Conservation (phyloP, 1,284 basidiomycete genomes). For the Meira miltonrushii region DNA sequence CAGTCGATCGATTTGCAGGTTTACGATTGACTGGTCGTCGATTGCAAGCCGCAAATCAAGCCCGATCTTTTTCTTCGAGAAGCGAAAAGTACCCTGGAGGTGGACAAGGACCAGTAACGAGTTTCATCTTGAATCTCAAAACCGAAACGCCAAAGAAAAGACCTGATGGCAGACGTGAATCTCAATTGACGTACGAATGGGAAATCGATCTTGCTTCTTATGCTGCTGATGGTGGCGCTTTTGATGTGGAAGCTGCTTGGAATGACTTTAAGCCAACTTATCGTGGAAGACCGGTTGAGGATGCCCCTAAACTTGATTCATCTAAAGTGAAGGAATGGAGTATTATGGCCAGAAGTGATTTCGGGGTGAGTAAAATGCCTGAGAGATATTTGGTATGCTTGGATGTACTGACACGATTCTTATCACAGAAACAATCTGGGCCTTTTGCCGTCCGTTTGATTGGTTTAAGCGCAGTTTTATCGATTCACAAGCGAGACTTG, state of each 20-base stretch:
- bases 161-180: slow-evolving; percentile 53
- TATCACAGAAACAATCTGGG: slow-evolving; percentile 25
- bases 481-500: not conserved
- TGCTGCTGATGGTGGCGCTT: not conserved
- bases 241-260: slow-evolving; percentile 48
- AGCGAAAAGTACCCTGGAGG: slow-evolving; percentile 14
- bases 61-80: slow-evolving; percentile 2
- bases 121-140: slow-evolving; percentile 55
- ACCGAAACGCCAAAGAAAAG: slow-evolving; percentile 43
- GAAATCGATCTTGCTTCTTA: slow-evolving; percentile 29
- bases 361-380: slow-evolving; percentile 16
- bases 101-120: slow-evolving; percentile 28
- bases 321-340: slow-evolving; percentile 33
- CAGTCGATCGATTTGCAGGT: slow-evolving; percentile 18
- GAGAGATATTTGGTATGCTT: not conserved
- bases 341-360: slow-evolving; percentile 41
- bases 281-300: slow-evolving; percentile 51
- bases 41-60: slow-evolving; percentile 11
- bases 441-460: slow-evolving; percentile 21
- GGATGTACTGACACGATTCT: not conserved
- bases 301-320: slow-evolving; percentile 22
- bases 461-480: not conserved
- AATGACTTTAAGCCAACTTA: slow-evolving; percentile 55
- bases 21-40: slow-evolving; percentile 24
- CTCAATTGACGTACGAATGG: slow-evolving; percentile 55